These are phyloP conservation scores for Pholiota microspora DNA, from an alignment of 768 basidiomycete species.

Conservation along the genomic window DNA sequence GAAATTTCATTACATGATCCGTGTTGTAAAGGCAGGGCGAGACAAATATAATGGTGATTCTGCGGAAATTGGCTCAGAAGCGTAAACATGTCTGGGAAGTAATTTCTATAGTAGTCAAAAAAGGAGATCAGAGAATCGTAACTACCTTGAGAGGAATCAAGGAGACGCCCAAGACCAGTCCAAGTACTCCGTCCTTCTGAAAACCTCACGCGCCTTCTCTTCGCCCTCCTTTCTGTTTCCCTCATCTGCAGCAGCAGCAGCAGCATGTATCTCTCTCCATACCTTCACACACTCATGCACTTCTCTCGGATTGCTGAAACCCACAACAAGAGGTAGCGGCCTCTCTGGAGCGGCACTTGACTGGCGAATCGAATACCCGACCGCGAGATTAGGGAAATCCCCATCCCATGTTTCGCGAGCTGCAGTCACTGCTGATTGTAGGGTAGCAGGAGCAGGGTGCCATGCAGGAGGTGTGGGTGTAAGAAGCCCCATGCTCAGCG, in stretches of 20 bases:
- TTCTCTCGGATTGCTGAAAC: constrained; percentile 67
- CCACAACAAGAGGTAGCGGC: constrained; percentile 64
- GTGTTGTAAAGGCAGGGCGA: no score
- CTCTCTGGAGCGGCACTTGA: constrained; percentile 36
- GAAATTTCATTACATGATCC: no score
- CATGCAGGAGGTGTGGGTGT: constrained; percentile 55
- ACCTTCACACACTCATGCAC: constrained; percentile 72
- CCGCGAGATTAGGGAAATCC: constrained; percentile 62
- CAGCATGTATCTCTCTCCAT: constrained; percentile 60
- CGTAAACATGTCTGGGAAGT: no score
- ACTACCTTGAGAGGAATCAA: no score
- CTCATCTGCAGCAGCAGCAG: constrained; percentile 19
- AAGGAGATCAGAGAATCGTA: no score
- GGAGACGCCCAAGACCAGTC: constrained; percentile 79
- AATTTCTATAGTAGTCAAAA: no score
- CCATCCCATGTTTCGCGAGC: constrained; percentile 40
- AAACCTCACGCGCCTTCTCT: constrained; percentile 37
- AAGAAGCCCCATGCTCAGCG: constrained; percentile 82
- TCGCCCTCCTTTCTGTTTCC: constrained; percentile 42
- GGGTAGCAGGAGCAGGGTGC: constrained; percentile 69
- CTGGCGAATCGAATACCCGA: constrained; percentile 65
- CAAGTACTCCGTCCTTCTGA: constrained; percentile 49
- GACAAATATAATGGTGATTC: no score
- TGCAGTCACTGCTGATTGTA: constrained; percentile 41
- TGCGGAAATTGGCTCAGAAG: no score